These are phyloP conservation scores for Candida ulmi DNA, from an alignment of 805 yeast species.

Conservation along the genomic window DNA sequence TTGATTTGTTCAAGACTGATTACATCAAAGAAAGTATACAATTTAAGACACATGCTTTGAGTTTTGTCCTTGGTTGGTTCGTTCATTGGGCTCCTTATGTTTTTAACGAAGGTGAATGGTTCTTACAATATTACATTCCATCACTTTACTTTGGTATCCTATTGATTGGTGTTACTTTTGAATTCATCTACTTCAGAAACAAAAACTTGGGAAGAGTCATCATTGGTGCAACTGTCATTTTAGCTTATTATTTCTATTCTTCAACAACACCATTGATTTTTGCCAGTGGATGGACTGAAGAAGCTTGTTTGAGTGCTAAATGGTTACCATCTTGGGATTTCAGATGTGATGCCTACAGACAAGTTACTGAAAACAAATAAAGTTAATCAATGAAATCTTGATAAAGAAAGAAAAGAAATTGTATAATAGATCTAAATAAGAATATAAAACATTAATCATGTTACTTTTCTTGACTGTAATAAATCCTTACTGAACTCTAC, in stretches of 20 bases:
- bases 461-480: constrained; percentile 26
- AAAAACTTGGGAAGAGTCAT: constrained; percentile 23
- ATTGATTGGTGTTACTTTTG: constrained; percentile 38
- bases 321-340: constrained; percentile 39
- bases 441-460: background rate
- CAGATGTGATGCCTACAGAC: constrained; percentile 29
- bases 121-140: constrained; percentile 43
- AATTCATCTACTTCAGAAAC: constrained; percentile 30
- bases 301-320: constrained; percentile 31
- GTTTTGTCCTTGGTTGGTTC: constrained; percentile 45
- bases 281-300: constrained; percentile 41
- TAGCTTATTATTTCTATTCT: constrained; percentile 22
- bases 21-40: constrained; percentile 3
- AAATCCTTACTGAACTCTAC: constrained; percentile 36
- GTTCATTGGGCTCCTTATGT: constrained; percentile 55
- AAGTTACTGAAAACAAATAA: background rate
- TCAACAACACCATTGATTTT: constrained; percentile 38
- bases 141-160: constrained; percentile 45
- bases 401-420: too few species aligned
- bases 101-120: constrained; percentile 25
- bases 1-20: constrained; percentile 25
- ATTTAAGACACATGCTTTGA: constrained; percentile 20
- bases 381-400: too few species aligned
- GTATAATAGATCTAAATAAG: too few species aligned
- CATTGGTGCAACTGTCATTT: constrained; percentile 15